Evolutionary conservation across 2,329 filamentous ascomycete genomes (phyloP).

Genomic region (Pseudonectria foliicola): DNA sequence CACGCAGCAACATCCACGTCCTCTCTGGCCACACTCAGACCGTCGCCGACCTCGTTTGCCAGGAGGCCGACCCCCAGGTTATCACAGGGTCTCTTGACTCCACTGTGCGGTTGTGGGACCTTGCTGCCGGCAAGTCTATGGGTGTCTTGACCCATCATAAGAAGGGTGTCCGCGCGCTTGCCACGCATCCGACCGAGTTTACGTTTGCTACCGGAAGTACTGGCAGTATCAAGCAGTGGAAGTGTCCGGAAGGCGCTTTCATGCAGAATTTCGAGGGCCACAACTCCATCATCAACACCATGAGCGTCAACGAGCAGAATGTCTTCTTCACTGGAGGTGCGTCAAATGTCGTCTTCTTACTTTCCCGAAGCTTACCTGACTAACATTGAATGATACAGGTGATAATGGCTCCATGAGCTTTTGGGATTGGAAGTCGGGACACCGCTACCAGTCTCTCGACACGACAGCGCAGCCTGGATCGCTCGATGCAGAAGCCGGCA

Average conservation of each 20-base stretch:
- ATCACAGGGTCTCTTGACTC: slow-evolving; percentile 90
- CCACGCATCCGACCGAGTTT: slow-evolving; percentile 84
- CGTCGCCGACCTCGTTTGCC: slow-evolving; percentile 80
- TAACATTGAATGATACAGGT: slow-evolving; percentile 28
- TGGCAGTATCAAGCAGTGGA: slow-evolving; percentile 97
- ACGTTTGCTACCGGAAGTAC: slow-evolving; percentile 93
- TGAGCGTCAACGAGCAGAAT: slow-evolving; percentile 90
- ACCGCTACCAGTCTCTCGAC: slow-evolving; percentile 84
- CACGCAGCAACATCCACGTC: slow-evolving; percentile 90
- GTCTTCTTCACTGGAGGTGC: slow-evolving; percentile 81
- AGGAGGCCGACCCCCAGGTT: slow-evolving; percentile 94
- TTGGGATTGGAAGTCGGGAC: slow-evolving; percentile 98
- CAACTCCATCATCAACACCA: slow-evolving; percentile 90
- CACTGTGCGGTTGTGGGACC: slow-evolving; percentile 88
- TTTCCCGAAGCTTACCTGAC: not conserved
- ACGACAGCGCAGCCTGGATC: slow-evolving; percentile 91
- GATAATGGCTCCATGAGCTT: slow-evolving; percentile 97
- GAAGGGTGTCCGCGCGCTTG: slow-evolving; percentile 82
- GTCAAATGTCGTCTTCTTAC: slow-evolving; percentile 3
- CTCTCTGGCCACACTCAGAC: slow-evolving; percentile 86
- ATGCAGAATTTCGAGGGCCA: slow-evolving; percentile 99
- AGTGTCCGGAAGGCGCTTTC: slow-evolving; percentile 93
- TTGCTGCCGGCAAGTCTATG: slow-evolving; percentile 94
- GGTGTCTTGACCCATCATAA: slow-evolving; percentile 97
- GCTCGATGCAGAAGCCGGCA: slow-evolving; percentile 85